phyloP scores from a whole-genome alignment of 352 stramenopile species.

The Pythium monospermum region DNA sequence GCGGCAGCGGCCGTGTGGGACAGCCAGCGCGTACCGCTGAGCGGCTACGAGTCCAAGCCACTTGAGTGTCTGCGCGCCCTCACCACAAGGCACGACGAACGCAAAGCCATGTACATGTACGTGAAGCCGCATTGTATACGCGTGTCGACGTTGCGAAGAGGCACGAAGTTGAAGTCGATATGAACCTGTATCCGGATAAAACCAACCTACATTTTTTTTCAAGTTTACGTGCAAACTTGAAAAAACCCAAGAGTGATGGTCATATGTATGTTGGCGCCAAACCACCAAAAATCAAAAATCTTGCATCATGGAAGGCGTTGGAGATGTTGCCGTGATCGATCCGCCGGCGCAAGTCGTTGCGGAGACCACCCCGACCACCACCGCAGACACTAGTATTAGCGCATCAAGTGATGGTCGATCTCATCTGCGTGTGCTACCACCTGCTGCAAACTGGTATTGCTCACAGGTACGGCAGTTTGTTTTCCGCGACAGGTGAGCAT shows the following conservation, averaged over 20 bases:
- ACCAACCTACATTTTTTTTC: not conserved
- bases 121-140: constrained; percentile 62
- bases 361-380: no score
- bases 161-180: constrained; percentile 6
- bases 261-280: not conserved
- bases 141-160: no score
- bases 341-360: no score
- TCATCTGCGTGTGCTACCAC: constrained; percentile 41
- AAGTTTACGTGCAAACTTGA: no score
- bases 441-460: constrained; percentile 77
- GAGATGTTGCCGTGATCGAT: no score
- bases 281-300: not conserved
- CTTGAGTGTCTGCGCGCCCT: constrained; percentile 70
- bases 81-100: constrained; percentile 73
- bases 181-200: not conserved
- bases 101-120: constrained; percentile 65
- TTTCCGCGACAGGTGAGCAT: not conserved
- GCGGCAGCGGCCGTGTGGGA: constrained; percentile 61
- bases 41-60: constrained; percentile 80
- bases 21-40: constrained; percentile 65
- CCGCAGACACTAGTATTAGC: no score
- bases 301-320: not conserved
- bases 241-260: not conserved
- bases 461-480: constrained; percentile 38
- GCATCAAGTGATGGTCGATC: no score